Evolutionary conservation across 2,329 filamentous ascomycete genomes (phyloP).

Genomic region (Sclerotiophoma versabilis): DNA sequence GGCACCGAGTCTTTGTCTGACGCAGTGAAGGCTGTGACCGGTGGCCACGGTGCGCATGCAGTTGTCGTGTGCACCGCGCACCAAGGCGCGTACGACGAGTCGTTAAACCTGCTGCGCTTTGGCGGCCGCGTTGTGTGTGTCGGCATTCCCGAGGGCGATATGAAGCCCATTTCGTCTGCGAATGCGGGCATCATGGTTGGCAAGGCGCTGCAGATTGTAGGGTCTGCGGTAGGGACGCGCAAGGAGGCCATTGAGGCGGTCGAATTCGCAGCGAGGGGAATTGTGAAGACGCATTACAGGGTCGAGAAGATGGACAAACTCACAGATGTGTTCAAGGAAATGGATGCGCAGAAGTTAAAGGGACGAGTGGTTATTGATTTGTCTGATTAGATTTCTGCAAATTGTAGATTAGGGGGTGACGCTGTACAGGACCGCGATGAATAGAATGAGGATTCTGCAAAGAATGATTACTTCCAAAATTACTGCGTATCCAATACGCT

Average conservation of each 20-base stretch:
- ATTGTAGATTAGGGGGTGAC: no score
- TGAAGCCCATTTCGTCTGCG: constrained; percentile 54
- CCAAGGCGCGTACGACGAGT: constrained; percentile 55
- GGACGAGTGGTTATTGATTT: constrained; percentile 59
- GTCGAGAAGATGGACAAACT: constrained; percentile 58
- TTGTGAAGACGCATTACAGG: constrained; percentile 58
- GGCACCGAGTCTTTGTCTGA: constrained; percentile 58
- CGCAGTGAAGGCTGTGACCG: constrained; percentile 64
- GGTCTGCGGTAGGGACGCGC: constrained; percentile 55
- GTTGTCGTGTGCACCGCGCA: constrained; percentile 63
- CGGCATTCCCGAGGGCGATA: constrained; percentile 57
- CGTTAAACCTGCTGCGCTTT: constrained; percentile 53
- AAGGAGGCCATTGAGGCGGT: constrained; percentile 59
- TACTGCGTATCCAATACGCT: no score
- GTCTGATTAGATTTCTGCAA: constrained; percentile 1
- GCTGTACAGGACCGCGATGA: no score
- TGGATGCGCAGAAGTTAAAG: constrained; percentile 54
- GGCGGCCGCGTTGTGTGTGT: constrained; percentile 56
- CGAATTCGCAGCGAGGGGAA: constrained; percentile 51
- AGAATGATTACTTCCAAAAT: no score
- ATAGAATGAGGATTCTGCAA: no score
- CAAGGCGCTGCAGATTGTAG: constrained; percentile 54
- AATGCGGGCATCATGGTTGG: constrained; percentile 51
- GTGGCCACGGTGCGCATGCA: constrained; percentile 66
- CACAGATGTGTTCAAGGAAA: constrained; percentile 55